Conservation (phyloP, 2,329 filamentous ascomycete genomes). For the Colletotrichum cordylinicola region DNA sequence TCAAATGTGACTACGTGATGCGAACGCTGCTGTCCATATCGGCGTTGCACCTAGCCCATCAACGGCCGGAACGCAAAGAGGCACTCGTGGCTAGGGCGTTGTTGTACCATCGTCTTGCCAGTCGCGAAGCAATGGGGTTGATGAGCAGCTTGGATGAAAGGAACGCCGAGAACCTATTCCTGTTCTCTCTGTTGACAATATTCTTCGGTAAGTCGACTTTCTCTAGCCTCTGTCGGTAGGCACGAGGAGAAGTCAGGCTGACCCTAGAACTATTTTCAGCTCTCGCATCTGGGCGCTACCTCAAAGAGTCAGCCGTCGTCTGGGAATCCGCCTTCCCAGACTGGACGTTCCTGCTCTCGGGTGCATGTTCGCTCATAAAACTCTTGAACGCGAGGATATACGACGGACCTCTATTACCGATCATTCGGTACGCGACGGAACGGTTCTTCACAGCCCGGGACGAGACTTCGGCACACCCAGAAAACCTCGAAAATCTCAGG, state of each 20-base stretch:
- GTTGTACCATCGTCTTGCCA: conserved; percentile 16
- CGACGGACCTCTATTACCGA: conserved; percentile 14
- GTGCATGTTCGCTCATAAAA: conserved; percentile 30
- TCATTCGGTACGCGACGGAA: conserved; percentile 26
- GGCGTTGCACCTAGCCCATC: conserved; percentile 53
- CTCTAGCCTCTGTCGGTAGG: not conserved
- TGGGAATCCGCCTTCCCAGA: conserved; percentile 32
- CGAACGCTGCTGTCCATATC: conserved; percentile 54
- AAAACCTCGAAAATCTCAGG: conserved; percentile 22
- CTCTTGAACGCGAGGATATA: conserved; percentile 22
- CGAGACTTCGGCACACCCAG: not conserved
- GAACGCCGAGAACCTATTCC: conserved; percentile 26
- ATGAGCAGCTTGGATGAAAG: conserved; percentile 22
- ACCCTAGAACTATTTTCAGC: not conserved
- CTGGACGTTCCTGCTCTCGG: conserved; percentile 35
- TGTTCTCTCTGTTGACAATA: conserved; percentile 38
- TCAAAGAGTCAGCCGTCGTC: conserved; percentile 32
- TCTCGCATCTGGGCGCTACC: conserved; percentile 32
- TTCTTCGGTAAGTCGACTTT: conserved; percentile 31
- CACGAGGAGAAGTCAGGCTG: not conserved
- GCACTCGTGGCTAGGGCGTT: conserved; percentile 35
- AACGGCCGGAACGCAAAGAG: conserved; percentile 38
- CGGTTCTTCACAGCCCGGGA: conserved; percentile 24
- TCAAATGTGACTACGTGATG: conserved; percentile 53
- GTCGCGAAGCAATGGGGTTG: conserved; percentile 20